Evolutionary conservation across 176 grass and related monocot species (phyloP).

Genomic region (Bolboschoenus planiculmis): DNA sequence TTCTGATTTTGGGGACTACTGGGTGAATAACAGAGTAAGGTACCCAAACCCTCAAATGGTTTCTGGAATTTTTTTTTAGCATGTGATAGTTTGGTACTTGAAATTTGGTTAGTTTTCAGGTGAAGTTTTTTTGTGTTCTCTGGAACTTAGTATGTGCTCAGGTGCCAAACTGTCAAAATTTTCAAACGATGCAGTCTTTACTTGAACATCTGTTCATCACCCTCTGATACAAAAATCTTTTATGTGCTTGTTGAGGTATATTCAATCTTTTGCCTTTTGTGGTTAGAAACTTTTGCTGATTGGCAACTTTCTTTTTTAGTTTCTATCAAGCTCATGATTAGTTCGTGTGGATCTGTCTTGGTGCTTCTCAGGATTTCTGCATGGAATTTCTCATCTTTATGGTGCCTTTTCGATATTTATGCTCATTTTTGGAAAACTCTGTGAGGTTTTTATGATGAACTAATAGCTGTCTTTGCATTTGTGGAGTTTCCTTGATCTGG

Average conservation of each 20-base stretch:
- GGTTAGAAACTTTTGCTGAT: conserved; percentile 38
- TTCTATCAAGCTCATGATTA: conserved; percentile 67
- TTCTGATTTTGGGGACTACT: neutral
- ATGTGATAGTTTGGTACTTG: conserved; percentile 15
- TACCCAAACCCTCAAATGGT: neutral
- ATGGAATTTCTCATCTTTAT: conserved; percentile 54
- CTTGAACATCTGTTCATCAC: conserved; percentile 8
- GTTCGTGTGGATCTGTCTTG: conserved; percentile 62
- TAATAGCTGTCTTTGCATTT: conserved; percentile 4
- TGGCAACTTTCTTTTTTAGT: conserved; percentile 52
- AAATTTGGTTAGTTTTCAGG: conserved; percentile 1
- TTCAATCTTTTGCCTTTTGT: conserved; percentile 7
- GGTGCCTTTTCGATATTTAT: conserved; percentile 16
- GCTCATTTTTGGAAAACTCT: neutral
- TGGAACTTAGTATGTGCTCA: conserved; percentile 3
- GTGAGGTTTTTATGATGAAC: neutral
- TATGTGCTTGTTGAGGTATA: conserved; percentile 21
- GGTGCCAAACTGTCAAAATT: neutral
- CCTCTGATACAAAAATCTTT: conserved; percentile 22
- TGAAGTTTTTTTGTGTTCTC: conserved; percentile 9
- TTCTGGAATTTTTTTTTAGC: neutral
- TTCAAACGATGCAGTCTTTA: neutral
- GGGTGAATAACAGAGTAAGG: neutral
- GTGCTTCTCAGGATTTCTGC: conserved; percentile 65
- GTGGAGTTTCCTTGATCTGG: neutral